These are phyloP conservation scores for Colletotrichum tabaci DNA, from an alignment of 2,329 filamentous ascomycete genomes.

Conservation along the genomic window DNA sequence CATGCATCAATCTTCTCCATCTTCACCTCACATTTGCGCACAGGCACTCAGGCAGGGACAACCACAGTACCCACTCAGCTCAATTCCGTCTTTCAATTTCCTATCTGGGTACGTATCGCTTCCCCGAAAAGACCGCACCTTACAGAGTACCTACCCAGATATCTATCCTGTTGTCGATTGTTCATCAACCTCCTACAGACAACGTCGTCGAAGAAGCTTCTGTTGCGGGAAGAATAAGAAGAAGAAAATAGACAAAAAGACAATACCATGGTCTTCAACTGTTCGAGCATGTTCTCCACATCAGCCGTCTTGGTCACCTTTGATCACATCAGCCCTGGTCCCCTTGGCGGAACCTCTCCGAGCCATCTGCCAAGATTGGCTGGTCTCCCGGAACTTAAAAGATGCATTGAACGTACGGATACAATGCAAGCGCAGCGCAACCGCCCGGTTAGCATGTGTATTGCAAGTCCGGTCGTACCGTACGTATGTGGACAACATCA, in stretches of 20 bases:
- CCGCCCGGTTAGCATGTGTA: background rate
- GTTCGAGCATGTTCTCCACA: conserved; percentile 15
- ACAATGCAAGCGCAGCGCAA: background rate
- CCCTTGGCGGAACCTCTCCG: conserved; percentile 16
- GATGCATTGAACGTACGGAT: background rate
- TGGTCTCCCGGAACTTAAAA: background rate
- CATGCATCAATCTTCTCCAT: conserved; percentile 23
- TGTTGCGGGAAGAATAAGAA: background rate
- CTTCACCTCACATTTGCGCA: conserved; percentile 3
- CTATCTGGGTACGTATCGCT: too few species aligned
- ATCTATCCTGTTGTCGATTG: too few species aligned
- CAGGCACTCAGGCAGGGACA: background rate
- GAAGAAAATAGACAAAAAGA: too few species aligned
- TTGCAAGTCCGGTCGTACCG: background rate
- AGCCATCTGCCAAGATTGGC: background rate
- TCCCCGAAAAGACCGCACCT: too few species aligned
- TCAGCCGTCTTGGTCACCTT: conserved; percentile 19
- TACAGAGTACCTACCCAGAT: too few species aligned
- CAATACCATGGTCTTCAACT: background rate
- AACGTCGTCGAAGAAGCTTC: background rate
- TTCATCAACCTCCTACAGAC: background rate
- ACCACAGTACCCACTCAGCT: background rate
- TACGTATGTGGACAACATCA: background rate
- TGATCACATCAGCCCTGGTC: conserved; percentile 5
- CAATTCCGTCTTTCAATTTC: background rate